Conservation (phyloP, 1,139 yeast genomes). For the Blastobotrys persicus region DNA sequence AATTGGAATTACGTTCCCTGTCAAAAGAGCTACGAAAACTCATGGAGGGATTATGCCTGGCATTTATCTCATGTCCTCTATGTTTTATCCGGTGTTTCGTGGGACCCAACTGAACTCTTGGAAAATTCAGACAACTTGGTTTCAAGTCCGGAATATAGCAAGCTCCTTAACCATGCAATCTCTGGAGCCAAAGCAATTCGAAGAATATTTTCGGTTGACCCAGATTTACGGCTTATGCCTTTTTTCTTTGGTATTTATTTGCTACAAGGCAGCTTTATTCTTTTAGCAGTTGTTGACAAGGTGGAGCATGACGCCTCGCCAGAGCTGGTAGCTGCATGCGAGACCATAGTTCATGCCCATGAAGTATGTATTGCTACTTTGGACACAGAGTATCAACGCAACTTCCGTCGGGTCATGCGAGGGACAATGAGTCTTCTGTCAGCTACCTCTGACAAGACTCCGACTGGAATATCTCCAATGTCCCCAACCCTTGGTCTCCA, state of each 20-base stretch:
- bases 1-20: slow-evolving; percentile 27
- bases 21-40: slow-evolving; percentile 27
- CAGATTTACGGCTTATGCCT: slow-evolving; percentile 36
- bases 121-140: slow-evolving; percentile 28
- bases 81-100: slow-evolving; percentile 27
- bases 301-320: slow-evolving; percentile 34
- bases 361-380: slow-evolving; percentile 36
- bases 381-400: slow-evolving; percentile 36
- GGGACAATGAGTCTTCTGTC: slow-evolving; percentile 29
- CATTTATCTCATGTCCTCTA: slow-evolving; percentile 30
- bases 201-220: slow-evolving; percentile 31
- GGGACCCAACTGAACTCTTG: slow-evolving; percentile 31
- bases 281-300: slow-evolving; percentile 27
- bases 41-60: slow-evolving; percentile 31
- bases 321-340: slow-evolving; percentile 36
- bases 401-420: slow-evolving; percentile 34
- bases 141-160: slow-evolving; percentile 27
- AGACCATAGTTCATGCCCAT: slow-evolving; percentile 35
- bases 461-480: not conserved
- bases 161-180: slow-evolving; percentile 30
- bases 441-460: slow-evolving; percentile 10
- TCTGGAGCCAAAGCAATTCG: slow-evolving; percentile 32
- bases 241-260: slow-evolving; percentile 36
- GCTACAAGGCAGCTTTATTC: slow-evolving; percentile 33
- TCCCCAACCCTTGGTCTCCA: slow-evolving; percentile 9